These are phyloP conservation scores for Setaria italica DNA, from an alignment of 202 grass and related monocot species.

Conservation along the genomic window DNA sequence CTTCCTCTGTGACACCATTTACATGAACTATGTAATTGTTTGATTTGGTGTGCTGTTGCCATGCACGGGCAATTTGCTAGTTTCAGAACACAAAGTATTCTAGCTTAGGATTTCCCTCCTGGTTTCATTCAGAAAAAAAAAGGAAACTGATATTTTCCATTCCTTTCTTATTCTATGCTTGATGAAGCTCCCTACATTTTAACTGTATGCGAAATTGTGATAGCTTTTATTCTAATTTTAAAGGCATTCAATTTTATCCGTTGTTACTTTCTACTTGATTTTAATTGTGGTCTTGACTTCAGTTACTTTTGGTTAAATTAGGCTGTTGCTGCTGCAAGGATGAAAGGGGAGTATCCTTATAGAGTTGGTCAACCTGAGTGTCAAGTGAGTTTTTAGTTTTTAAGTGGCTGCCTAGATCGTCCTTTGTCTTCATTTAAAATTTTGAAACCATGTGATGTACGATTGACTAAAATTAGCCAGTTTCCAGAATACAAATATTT, in stretches of 20 bases:
- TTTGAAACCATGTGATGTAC: slow-evolving; percentile 3
- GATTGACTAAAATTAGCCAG: slow-evolving; percentile 6
- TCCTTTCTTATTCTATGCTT: neutral
- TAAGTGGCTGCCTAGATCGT: slow-evolving; percentile 8
- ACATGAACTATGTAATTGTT: neutral
- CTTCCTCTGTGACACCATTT: neutral
- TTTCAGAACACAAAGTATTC: neutral
- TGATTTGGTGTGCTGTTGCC: neutral
- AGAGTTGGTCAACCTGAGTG: slow-evolving; percentile 88
- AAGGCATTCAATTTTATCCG: neutral
- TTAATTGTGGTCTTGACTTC: slow-evolving; percentile 32
- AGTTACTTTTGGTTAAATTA: slow-evolving; percentile 41
- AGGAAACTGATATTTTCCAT: neutral
- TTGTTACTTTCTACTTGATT: neutral
- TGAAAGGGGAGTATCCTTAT: slow-evolving; percentile 92
- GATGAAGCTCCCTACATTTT: neutral
- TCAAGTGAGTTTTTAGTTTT: slow-evolving; percentile 61
- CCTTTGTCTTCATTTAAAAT: neutral
- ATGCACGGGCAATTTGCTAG: neutral
- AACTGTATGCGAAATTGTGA: neutral
- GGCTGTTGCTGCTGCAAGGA: slow-evolving; percentile 85
- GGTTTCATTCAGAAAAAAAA: neutral
- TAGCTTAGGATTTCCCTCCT: neutral
- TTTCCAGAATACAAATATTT: slow-evolving; percentile 11
- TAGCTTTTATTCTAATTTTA: slow-evolving; percentile 15